Conservation (phyloP, 2,329 filamentous ascomycete species). For the Aspergillus ochraceus region DNA sequence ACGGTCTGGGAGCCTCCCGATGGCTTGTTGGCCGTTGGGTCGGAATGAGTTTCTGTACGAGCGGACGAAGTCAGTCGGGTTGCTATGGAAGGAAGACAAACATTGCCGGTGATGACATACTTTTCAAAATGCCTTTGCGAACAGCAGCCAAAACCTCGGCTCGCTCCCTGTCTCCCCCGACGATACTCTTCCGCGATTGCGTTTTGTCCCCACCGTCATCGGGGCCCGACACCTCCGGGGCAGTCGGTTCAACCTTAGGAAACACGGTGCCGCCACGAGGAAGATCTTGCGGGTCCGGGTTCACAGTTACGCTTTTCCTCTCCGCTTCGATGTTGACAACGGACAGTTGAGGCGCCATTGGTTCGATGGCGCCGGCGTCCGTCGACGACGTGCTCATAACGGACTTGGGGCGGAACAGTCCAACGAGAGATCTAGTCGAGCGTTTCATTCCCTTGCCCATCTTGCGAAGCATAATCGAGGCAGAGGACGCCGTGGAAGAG, state of each 20-base stretch:
- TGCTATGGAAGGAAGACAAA: too few relatives aligned
- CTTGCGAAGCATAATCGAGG: constrained; percentile 69
- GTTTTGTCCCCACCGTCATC: constrained; percentile 46
- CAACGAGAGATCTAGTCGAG: constrained; percentile 83
- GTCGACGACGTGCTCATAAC: constrained; percentile 70
- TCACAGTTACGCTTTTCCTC: constrained; percentile 77
- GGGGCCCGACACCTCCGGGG: constrained; percentile 58
- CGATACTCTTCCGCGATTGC: constrained; percentile 75
- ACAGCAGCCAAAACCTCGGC: constrained; percentile 90
- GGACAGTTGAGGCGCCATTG: constrained; percentile 80
- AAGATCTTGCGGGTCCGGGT: constrained; percentile 62
- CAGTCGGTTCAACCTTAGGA: constrained; percentile 80
- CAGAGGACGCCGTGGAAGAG: constrained; percentile 50
- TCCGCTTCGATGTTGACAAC: constrained; percentile 97
- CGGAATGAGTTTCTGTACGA: constrained; percentile 48
- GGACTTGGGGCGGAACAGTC: constrained; percentile 92
- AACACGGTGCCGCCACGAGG: constrained; percentile 74
- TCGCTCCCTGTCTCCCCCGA: constrained; percentile 85
- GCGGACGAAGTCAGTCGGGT: constrained; percentile 8
- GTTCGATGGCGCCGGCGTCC: constrained; percentile 64
- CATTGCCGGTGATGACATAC: constrained; percentile 51
- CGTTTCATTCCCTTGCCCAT: constrained; percentile 99
- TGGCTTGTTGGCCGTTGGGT: constrained; percentile 68
- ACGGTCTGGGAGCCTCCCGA: constrained; percentile 62
- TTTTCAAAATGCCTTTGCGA: constrained; percentile 93